Conservation (phyloP, 305 asterid species). For the Fraxinus greggii region DNA sequence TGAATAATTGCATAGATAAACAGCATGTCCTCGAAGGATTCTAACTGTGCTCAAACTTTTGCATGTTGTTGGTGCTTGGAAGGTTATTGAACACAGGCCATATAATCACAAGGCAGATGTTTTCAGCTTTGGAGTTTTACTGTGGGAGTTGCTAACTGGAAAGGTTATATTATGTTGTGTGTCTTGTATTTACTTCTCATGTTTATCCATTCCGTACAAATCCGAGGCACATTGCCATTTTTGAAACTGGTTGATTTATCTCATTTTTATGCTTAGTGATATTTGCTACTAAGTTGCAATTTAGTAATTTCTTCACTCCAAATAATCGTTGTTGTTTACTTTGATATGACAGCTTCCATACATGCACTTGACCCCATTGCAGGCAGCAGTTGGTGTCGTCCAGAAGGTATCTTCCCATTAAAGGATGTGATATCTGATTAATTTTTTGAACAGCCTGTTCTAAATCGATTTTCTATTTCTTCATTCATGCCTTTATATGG, state of each 20-base stretch:
- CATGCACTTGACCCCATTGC: constrained; percentile 75
- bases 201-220: neutral
- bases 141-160: constrained; percentile 90
- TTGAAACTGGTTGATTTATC: neutral
- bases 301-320: neutral
- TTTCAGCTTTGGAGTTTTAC: constrained; percentile 74
- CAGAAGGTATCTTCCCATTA: constrained; percentile 52
- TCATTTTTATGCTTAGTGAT: neutral
- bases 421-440: neutral
- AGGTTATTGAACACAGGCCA: constrained; percentile 87
- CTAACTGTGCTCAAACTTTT: neutral
- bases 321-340: constrained; percentile 23
- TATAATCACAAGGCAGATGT: constrained; percentile 87
- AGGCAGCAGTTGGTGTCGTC: constrained; percentile 91
- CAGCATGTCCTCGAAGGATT: constrained; percentile 4
- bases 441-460: neutral
- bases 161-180: constrained; percentile 44
- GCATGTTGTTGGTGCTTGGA: constrained; percentile 18
- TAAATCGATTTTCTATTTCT: neutral
- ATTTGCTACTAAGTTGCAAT: neutral
- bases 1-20: neutral
- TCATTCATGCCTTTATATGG: neutral
- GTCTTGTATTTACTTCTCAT: constrained; percentile 11
- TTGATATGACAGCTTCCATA: constrained; percentile 65
- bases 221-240: neutral